Conservation (phyloP, 1,139 yeast species). For the Kodamaea arcana region DNA sequence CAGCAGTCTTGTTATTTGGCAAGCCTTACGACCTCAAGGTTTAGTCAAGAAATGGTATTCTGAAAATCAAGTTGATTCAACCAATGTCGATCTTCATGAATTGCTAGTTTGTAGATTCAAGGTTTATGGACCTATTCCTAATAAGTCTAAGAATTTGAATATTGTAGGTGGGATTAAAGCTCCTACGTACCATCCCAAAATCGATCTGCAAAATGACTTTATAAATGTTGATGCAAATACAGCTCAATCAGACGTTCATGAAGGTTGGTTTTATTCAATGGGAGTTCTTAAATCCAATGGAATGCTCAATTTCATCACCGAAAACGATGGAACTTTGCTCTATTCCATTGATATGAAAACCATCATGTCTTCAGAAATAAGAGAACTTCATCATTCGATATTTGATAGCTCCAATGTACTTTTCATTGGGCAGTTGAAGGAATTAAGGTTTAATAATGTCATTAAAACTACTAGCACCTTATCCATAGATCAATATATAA, state of each 20-base stretch:
- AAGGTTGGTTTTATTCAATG: constrained; percentile 75
- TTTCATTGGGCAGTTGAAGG: constrained; percentile 54
- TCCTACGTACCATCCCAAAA: constrained; percentile 37
- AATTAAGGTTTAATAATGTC: constrained; percentile 44
- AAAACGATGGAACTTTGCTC: constrained; percentile 62
- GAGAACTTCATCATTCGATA: constrained; percentile 65
- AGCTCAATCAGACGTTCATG: constrained; percentile 24
- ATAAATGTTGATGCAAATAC: constrained; percentile 10
- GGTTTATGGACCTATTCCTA: constrained; percentile 58
- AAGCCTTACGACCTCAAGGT: constrained; percentile 54
- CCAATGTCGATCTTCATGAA: constrained; percentile 29
- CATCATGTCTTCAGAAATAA: constrained; percentile 61
- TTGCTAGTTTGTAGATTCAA: constrained; percentile 62
- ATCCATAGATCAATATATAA: constrained; percentile 17
- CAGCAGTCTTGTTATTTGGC: constrained; percentile 61
- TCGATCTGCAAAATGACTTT: constrained; percentile 8
- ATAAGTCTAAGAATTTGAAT: constrained; percentile 39
- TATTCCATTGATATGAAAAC: constrained; percentile 57
- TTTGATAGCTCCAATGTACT: constrained; percentile 57
- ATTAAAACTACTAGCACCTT: constrained; percentile 31
- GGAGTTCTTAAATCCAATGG: constrained; percentile 73
- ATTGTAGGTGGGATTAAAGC: constrained; percentile 38
- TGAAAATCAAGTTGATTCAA: constrained; percentile 33
- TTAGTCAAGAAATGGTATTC: constrained; percentile 55
- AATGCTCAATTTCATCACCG: constrained; percentile 55